Conservation (phyloP, 1,284 basidiomycete genomes). For the Ceratobasidium sp. region DNA sequence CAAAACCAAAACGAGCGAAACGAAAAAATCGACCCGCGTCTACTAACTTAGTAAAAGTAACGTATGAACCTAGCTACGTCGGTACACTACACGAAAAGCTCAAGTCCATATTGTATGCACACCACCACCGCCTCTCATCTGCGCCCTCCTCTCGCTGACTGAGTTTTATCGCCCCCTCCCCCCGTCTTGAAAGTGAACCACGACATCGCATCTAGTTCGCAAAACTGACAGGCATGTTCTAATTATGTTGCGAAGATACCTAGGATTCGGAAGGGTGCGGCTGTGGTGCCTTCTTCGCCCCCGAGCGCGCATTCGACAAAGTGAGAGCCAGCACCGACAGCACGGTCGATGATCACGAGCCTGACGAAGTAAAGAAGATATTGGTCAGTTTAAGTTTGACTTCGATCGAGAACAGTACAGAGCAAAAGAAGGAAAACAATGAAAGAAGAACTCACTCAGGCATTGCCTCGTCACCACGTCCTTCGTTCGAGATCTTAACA, state of each 20-base stretch:
- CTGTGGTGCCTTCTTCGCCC: slow-evolving; percentile 80
- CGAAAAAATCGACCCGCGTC: background rate
- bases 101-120: slow-evolving; percentile 10
- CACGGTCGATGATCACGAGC: slow-evolving; percentile 80
- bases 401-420: slow-evolving; percentile 24
- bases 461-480: slow-evolving; percentile 60
- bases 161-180: too few species aligned
- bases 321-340: slow-evolving; percentile 80
- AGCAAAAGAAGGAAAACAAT: slow-evolving; percentile 11
- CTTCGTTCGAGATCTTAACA: slow-evolving; percentile 71
- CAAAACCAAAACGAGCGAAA: background rate
- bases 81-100: slow-evolving; percentile 15
- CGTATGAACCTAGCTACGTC: background rate
- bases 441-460: slow-evolving; percentile 63
- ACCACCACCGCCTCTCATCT: too few species aligned
- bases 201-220: too few species aligned
- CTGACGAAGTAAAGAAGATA: slow-evolving; percentile 55
- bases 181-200: too few species aligned
- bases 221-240: too few species aligned
- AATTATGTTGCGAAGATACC: slow-evolving; percentile 78
- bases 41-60: background rate
- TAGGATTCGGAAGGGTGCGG: slow-evolving; percentile 84
- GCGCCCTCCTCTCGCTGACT: too few species aligned
- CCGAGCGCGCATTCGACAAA: slow-evolving; percentile 84
- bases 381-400: slow-evolving; percentile 25